Evolutionary conservation across 1,139 yeast species (phyloP).

Genomic region (Candida neerlandica): DNA sequence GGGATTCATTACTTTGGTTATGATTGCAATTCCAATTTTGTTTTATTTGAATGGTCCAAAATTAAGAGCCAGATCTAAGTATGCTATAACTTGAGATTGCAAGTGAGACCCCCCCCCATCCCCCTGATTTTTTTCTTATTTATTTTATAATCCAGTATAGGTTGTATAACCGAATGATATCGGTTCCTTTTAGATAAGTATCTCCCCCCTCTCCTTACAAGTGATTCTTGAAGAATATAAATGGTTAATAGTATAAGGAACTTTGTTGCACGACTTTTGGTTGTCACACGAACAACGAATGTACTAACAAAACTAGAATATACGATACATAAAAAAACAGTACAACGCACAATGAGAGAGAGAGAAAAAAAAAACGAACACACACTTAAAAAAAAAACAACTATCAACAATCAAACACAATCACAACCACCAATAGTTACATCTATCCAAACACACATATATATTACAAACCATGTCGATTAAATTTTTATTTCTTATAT

Average conservation of each 20-base stretch:
- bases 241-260: too few relatives aligned
- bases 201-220: too few relatives aligned
- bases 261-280: not conserved
- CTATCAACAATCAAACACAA: not conserved
- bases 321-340: too few relatives aligned
- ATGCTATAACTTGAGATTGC: conserved; percentile 23
- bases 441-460: too few relatives aligned
- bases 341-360: not conserved
- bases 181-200: too few relatives aligned
- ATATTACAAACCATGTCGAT: conserved; percentile 59
- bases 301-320: not conserved
- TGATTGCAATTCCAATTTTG: conserved; percentile 69
- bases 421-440: not conserved
- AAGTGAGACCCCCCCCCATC: too few relatives aligned
- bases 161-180: too few relatives aligned
- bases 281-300: not conserved
- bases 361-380: not conserved
- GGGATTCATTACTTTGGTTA: conserved; percentile 54
- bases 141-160: too few relatives aligned
- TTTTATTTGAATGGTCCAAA: conserved; percentile 31
- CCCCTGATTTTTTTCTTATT: too few relatives aligned
- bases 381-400: too few relatives aligned
- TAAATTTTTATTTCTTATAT: conserved; percentile 75
- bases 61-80: conserved; percentile 50
- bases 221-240: too few relatives aligned